Evolutionary conservation across 2,329 filamentous ascomycete genomes (phyloP).

Genomic region (Coniochaeta hoffmannii): DNA sequence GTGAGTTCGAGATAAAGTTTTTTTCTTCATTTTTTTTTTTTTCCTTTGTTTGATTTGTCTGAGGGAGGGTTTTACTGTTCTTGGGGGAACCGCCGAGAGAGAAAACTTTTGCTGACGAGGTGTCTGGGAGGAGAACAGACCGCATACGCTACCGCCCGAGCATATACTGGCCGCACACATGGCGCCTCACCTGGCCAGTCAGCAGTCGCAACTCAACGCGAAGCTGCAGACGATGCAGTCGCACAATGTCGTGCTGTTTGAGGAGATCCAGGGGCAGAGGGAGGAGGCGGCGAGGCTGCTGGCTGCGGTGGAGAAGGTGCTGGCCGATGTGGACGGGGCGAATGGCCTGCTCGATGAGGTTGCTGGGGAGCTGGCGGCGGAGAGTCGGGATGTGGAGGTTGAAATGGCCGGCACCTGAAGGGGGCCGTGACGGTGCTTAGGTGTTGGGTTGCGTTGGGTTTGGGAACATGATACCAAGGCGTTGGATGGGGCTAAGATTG

Average conservation of each 20-base stretch:
- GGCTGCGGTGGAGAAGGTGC: slow-evolving; percentile 38
- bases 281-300: slow-evolving; percentile 46
- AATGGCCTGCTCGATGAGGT: slow-evolving; percentile 39
- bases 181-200: slow-evolving; percentile 40
- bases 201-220: slow-evolving; percentile 50
- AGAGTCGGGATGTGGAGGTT: slow-evolving; percentile 38
- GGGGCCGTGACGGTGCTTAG: no score
- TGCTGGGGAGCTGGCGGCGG: slow-evolving; percentile 38
- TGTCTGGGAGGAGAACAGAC: slow-evolving; percentile 26
- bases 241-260: slow-evolving; percentile 47
- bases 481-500: no score
- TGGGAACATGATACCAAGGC: not conserved
- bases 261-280: slow-evolving; percentile 44
- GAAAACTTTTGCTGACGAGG: no score
- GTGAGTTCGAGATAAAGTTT: no score
- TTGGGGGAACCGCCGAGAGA: no score
- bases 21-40: not conserved
- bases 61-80: not conserved
- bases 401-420: slow-evolving; percentile 25
- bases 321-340: slow-evolving; percentile 47
- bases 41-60: no score
- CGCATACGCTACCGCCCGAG: slow-evolving; percentile 48
- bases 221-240: slow-evolving; percentile 48
- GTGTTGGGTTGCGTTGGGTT: not conserved
- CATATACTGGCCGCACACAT: slow-evolving; percentile 49